A percentile compares a stretch with the other conserved stretches of the same genome.
phyloP scores from a whole-genome alignment of 2,329 filamentous ascomycete genomes.

The Lasiodiplodia sp. region DNA sequence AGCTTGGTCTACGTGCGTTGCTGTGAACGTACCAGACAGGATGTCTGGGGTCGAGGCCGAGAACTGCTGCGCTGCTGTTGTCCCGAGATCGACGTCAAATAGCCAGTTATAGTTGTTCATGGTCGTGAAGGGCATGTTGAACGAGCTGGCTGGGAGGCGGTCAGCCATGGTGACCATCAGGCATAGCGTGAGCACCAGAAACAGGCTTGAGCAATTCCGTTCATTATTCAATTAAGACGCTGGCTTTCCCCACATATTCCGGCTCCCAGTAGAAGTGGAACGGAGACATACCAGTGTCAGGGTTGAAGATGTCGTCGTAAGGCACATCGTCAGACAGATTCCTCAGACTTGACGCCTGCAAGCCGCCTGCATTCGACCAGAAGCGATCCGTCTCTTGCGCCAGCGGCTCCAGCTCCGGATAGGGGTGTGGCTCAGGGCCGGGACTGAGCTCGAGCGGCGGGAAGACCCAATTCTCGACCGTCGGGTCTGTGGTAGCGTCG shows the following conservation, averaged over 20 bases:
- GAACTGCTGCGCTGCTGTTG: conserved; percentile 32
- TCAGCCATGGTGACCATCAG: conserved; percentile 12
- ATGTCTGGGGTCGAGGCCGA: conserved; percentile 34
- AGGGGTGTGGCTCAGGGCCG: conserved; percentile 34
- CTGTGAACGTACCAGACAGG: conserved; percentile 37
- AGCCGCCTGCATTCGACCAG: conserved; percentile 43
- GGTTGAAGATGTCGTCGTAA: conserved; percentile 64
- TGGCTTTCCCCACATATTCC: conserved; percentile 17
- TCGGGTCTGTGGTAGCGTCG: conserved; percentile 34
- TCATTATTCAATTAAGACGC: conserved; percentile 23
- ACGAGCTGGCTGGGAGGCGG: conserved; percentile 59
- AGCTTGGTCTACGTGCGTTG: conserved; percentile 32
- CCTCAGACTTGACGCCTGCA: conserved; percentile 35
- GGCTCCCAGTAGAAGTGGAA: conserved; percentile 25
- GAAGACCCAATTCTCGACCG: conserved; percentile 28
- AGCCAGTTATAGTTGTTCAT: conserved; percentile 70
- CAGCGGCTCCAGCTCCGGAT: conserved; percentile 36
- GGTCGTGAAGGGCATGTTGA: conserved; percentile 71
- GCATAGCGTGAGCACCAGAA: conserved; percentile 6
- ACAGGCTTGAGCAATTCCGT: conserved; percentile 10
- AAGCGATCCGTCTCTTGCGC: conserved; percentile 40
- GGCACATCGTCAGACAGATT: conserved; percentile 40
- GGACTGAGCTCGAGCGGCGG: conserved; percentile 27
- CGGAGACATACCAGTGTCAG: conserved; percentile 58
- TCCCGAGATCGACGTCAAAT: conserved; percentile 57